Percentiles rank a stretch among this genome's conserved stretches.
phyloP scores from a whole-genome alignment of 495 filamentous ascomycete genomes.

The Annulohypoxylon stygium region DNA sequence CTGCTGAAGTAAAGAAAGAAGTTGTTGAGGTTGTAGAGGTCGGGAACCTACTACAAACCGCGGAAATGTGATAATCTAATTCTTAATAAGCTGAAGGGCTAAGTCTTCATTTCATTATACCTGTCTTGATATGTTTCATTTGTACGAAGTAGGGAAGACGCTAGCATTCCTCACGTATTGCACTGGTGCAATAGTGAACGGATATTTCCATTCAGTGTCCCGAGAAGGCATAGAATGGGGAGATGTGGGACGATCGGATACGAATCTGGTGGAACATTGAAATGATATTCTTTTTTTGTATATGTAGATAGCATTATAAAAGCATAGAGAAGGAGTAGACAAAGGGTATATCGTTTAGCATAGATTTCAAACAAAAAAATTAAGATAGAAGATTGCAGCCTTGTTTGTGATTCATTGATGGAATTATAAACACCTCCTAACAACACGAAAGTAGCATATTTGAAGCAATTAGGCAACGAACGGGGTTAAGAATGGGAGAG shows the following conservation, averaged over 20 bases:
- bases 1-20: conserved; percentile 33
- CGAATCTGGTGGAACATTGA: conserved; percentile 17
- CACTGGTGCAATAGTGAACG: conserved; percentile 16
- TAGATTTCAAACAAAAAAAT: conserved; percentile 13
- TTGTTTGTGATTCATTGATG: not conserved
- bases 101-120: conserved; percentile 15
- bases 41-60: conserved; percentile 23
- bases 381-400: not conserved
- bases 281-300: conserved; percentile 25
- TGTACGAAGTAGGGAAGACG: conserved; percentile 4
- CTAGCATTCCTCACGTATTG: conserved; percentile 22
- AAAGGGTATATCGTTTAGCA: conserved; percentile 24
- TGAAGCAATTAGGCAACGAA: not conserved
- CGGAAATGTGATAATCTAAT: conserved; percentile 31
- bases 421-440: not conserved
- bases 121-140: conserved; percentile 9
- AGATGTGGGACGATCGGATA: conserved; percentile 8
- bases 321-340: conserved; percentile 13
- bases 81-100: not conserved
- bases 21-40: conserved; percentile 26
- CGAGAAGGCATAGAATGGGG: conserved; percentile 3
- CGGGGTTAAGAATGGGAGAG: not conserved
- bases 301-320: conserved; percentile 28
- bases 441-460: not conserved
- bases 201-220: conserved; percentile 9